A percentile compares a stretch with the other conserved stretches of the same genome.
phyloP scores from a whole-genome alignment of 2,329 filamentous ascomycete species.

The Stenocarpella maydis region DNA sequence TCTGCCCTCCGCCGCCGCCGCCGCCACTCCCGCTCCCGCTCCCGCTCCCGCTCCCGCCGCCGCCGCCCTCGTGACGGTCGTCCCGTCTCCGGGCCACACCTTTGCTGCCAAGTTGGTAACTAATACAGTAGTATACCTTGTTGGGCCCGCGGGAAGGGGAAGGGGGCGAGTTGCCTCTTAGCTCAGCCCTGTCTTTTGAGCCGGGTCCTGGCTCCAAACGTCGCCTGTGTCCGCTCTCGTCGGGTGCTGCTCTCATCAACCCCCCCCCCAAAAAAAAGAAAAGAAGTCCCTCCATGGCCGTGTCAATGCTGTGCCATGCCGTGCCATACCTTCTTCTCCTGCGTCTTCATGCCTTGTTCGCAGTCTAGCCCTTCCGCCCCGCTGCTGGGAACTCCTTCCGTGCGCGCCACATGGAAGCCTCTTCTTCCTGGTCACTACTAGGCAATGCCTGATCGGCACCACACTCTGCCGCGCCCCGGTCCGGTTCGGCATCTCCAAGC shows the following conservation, averaged over 20 bases:
- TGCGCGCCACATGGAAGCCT: not conserved
- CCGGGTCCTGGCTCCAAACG: not conserved
- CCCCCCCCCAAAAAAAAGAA: no score
- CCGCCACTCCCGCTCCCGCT: not conserved
- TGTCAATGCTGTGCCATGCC: not conserved
- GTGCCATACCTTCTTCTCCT: not conserved
- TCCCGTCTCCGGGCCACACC: not conserved
- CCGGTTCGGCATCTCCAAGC: not conserved
- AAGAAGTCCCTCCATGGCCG: not conserved
- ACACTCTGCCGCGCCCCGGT: constrained; percentile 15
- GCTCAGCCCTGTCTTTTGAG: constrained; percentile 20
- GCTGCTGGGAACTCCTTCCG: no score
- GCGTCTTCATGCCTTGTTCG: not conserved
- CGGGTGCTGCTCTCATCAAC: not conserved
- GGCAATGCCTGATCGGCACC: constrained; percentile 10
- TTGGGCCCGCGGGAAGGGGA: not conserved
- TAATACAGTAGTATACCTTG: no score
- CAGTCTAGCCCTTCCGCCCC: not conserved
- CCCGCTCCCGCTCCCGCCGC: not conserved
- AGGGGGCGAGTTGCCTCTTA: constrained; percentile 5
- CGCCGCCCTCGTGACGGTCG: not conserved
- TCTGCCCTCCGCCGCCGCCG: not conserved
- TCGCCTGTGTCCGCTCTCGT: not conserved
- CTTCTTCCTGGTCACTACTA: not conserved
- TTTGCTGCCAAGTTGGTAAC: no score